These are phyloP conservation scores for Ogataea hybrid DNA, from an alignment of 1,139 yeast genomes.

Conservation along the genomic window DNA sequence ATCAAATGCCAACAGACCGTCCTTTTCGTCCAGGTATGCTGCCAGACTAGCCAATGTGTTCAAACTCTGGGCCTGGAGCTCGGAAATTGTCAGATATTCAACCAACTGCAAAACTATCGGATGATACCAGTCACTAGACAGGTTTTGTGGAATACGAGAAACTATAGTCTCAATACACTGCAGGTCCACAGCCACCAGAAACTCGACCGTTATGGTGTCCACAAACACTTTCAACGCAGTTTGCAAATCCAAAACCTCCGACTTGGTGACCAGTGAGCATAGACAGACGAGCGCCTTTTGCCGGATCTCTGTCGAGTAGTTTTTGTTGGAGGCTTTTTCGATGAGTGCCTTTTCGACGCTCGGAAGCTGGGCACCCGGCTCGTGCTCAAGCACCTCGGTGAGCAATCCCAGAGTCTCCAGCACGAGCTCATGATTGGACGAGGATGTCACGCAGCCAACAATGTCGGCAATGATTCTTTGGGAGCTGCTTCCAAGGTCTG, in stretches of 20 bases:
- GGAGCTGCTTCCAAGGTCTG: conserved; percentile 31
- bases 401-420: conserved; percentile 49
- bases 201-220: conserved; percentile 22
- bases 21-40: conserved; percentile 10
- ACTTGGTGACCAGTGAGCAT: conserved; percentile 31
- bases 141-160: conserved; percentile 2
- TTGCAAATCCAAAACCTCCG: conserved; percentile 15
- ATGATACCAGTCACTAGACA: conserved; percentile 21
- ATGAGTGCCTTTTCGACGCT: conserved; percentile 22
- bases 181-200: conserved; percentile 20
- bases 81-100: conserved; percentile 22
- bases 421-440: conserved; percentile 48
- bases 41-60: conserved; percentile 15
- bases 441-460: conserved; percentile 41
- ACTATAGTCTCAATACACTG: conserved; percentile 20
- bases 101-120: conserved; percentile 16
- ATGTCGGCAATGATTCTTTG: conserved; percentile 36
- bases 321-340: conserved; percentile 40
- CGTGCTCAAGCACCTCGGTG: conserved; percentile 33
- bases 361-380: conserved; percentile 6
- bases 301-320: conserved; percentile 50
- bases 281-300: conserved; percentile 43
- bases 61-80: conserved; percentile 21
- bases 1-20: conserved; percentile 6
- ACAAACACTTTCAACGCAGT: conserved; percentile 19